phyloP scores from a whole-genome alignment of 2,329 filamentous ascomycete species.

The Sporothrix variecibatus region DNA sequence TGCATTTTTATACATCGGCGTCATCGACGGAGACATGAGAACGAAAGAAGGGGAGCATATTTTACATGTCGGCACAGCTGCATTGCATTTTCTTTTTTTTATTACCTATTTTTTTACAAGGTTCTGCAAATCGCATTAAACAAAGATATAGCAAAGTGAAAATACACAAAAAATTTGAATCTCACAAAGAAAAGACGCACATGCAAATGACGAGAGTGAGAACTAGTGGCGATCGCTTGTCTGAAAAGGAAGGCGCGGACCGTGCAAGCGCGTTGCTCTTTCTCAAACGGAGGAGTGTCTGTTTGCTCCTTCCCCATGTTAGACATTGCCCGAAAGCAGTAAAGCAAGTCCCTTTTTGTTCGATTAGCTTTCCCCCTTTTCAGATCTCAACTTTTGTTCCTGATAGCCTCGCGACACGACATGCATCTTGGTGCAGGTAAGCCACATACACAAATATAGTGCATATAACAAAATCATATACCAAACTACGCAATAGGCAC shows the following conservation, averaged over 20 bases:
- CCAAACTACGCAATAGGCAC: no score
- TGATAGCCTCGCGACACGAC: no score
- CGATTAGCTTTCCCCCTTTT: no score
- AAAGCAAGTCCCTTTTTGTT: no score
- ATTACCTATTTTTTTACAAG: background rate
- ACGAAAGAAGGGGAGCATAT: background rate
- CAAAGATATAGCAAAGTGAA: constrained; percentile 4
- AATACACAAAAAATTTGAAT: background rate
- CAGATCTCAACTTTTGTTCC: no score
- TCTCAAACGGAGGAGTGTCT: background rate
- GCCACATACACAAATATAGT: no score
- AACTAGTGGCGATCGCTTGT: background rate
- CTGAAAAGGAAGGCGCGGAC: background rate
- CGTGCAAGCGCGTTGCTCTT: background rate
- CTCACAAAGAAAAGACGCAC: background rate
- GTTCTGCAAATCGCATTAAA: background rate
- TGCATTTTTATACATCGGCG: background rate
- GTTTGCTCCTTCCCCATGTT: background rate
- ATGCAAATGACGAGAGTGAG: background rate
- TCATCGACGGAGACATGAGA: background rate
- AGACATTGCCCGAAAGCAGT: background rate
- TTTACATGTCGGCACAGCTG: constrained; percentile 4
- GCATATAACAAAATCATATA: no score
- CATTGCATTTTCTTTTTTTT: background rate
- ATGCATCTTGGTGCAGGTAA: no score